These are phyloP conservation scores for Tulasnella sp. DNA, from an alignment of 768 basidiomycete species.

Conservation along the genomic window DNA sequence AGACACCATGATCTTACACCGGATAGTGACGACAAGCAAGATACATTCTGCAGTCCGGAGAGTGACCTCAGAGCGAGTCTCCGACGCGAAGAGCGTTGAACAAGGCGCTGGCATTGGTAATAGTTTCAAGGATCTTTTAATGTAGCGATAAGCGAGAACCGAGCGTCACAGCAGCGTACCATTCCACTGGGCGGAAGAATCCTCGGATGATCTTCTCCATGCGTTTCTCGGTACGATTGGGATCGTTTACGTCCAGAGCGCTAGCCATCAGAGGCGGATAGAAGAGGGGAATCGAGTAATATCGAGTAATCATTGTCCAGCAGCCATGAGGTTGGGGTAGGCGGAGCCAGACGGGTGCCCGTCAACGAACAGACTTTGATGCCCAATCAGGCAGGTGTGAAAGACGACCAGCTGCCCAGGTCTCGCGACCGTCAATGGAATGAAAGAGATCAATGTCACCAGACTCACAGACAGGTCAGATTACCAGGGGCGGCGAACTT, in stretches of 20 bases:
- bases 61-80: conserved; percentile 2
- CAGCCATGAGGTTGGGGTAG: background rate
- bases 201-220: background rate
- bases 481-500: background rate
- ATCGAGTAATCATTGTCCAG: conserved; percentile 2
- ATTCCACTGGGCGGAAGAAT: background rate
- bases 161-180: background rate
- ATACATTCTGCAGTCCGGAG: background rate
- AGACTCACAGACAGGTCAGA: background rate
- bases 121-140: background rate
- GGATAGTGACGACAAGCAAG: background rate
- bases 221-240: background rate
- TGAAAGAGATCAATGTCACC: background rate
- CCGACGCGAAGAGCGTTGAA: background rate
- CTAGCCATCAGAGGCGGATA: background rate
- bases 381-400: background rate
- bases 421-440: background rate
- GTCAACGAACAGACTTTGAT: background rate
- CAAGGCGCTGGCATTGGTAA: background rate
- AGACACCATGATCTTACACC: background rate
- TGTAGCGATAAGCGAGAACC: background rate
- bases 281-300: conserved; percentile 2
- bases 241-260: background rate
- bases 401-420: background rate
- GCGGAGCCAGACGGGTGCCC: background rate